Conservation (phyloP, 228 moss, liverwort and hornwort species). For the Sphagnum magellanicum region DNA sequence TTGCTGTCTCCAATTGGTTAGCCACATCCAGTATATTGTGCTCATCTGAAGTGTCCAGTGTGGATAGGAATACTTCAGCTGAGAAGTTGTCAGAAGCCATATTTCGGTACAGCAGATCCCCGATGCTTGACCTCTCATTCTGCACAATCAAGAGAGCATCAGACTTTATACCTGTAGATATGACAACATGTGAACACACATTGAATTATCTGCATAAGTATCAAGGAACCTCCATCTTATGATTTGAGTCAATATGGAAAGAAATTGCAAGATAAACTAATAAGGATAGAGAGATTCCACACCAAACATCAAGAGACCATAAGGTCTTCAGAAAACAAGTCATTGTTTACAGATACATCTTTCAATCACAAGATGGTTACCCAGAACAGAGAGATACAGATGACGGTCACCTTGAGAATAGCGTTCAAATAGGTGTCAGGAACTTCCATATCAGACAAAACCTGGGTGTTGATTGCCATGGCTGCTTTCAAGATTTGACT, state of each 20-base stretch:
- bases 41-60: conserved; percentile 71
- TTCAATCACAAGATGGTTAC: too few species aligned
- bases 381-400: too few species aligned
- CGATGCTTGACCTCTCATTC: conserved; percentile 80
- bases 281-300: too few species aligned
- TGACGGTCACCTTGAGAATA: conserved; percentile 61
- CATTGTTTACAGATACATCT: too few species aligned
- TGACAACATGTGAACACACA: too few species aligned
- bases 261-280: too few species aligned
- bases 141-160: conserved; percentile 17
- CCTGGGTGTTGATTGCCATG: conserved; percentile 91
- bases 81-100: conserved; percentile 75
- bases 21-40: conserved; percentile 75
- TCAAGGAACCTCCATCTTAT: too few species aligned
- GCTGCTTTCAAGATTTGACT: conserved; percentile 94
- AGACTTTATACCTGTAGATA: too few species aligned
- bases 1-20: conserved; percentile 79
- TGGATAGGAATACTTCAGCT: conserved; percentile 62
- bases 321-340: too few species aligned
- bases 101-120: conserved; percentile 61
- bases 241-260: too few species aligned
- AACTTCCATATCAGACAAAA: conserved; percentile 84
- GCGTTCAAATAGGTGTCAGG: conserved; percentile 79
- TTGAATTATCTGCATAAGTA: too few species aligned
- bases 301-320: too few species aligned